Base-by-base conservation (phyloP, 75 land plant species). In the Picea sitchensis region DNA sequence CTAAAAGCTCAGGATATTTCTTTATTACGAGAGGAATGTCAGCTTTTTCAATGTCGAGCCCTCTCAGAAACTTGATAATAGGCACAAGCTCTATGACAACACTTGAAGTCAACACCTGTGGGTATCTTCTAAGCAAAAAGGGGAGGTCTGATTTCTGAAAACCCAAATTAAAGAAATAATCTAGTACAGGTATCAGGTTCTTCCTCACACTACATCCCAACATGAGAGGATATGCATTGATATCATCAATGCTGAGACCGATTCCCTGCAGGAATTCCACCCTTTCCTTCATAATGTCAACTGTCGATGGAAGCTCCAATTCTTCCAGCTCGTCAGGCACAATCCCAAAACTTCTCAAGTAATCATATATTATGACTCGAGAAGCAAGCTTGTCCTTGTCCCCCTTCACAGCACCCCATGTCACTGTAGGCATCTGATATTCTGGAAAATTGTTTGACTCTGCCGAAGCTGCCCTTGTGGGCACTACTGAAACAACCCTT, bases 171-270 rank as follows among this genome's bases (percentile, higher is more conserved):
- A 89, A 89, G 14, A 93, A 79, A 64, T 87, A 91, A 15, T 81
- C 80, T 72, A 93, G 79, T 2, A 91, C 93, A 30, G 95, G 95
- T 4, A 91, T 85, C 65, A 95, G 78, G 65, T 95, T 95, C 77
- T 95, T 95, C 60, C 90, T 72, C 64, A 93, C 87, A 75, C 92
- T 90, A 78, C 98, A 95, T n/a, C 94, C 91, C 12, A 95, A 81
- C 83, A 88, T 83, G 63, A 95, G 86, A 4, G 98, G 98, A 64
- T 90, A 95, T 20, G 81, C 84, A 78, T 93, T 95, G 21, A 95
- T 87, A 76, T 90, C 90, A 61, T 87, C 88, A 51, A 89, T 87
- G 20, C 85, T 82, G 59, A 95, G 79, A 0, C 96, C 96, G 2
- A 92, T 56, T 36, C 74, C 68, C 73, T 84, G 77, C 41, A 76